Evolutionary conservation across 1,139 yeast genomes (phyloP), one percentile per base, ranked within the genome.

Genomic region (Magnusiomyces clavatus): DNA sequence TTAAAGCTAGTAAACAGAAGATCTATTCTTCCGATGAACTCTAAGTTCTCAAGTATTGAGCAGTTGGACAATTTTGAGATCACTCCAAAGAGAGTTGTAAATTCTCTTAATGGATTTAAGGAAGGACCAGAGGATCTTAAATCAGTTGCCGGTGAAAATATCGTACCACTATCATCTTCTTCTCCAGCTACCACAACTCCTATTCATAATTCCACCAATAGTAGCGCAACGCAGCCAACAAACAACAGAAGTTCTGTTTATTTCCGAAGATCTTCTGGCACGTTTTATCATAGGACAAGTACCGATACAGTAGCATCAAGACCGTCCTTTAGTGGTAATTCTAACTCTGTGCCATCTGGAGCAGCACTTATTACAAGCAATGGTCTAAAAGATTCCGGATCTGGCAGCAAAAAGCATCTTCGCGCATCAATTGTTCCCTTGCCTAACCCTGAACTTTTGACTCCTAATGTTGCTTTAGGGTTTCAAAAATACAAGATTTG

Each of bases 401-500:
- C 37, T n/a, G 13, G 8, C 29, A 20, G 10, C 12, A 36, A 43
- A 6, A 39, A 46, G 24, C 43, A 37, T 6, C 43, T 46, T n/a
- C 50, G 53, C 3, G 51, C 50, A 2, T 51, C 54, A 6, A 48
- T 52, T 51, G 51, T 52, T 35, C 52, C 54, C 1, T 47, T 49
- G 3, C n/a, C 52, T 31, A 41, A 50, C 6, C 56, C 54, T 13
- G 56, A 53, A 20, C 42, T 49, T 12, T 43, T 49, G 12, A 48
- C 46, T n/a, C 16, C 41, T 29, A 43, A 29, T 6, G 44, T 34
- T 20, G 51, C 50, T 1, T 43, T 46, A 10, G 70, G 72, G 6
- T 70, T 71, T 55, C 68, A 76, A 57, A 78, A 76, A 58, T 80
- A 90, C 80, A 83, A 80, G 43, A 95, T 92, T 0, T 87, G 89